Evolutionary conservation across 2,329 filamentous ascomycete species (phyloP).

Genomic region (Phaeosphaeriaceae sp.): DNA sequence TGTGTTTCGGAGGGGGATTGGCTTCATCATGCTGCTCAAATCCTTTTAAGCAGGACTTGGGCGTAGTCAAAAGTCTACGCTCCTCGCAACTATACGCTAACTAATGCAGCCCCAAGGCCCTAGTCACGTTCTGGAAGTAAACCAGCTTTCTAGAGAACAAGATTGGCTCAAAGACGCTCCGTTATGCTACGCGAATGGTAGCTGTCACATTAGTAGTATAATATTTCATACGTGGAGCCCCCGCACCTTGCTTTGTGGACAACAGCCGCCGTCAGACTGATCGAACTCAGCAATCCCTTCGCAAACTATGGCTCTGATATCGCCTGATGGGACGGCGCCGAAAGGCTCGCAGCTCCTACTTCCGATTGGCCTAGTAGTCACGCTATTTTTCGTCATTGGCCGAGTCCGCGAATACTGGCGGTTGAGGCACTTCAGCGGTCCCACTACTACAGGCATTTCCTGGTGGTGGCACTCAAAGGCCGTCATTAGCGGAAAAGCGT

Average conservation of each 20-base stretch:
- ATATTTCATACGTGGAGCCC: too few species aligned
- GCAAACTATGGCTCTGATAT: neutral
- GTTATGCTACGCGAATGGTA: too few species aligned
- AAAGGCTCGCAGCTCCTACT: neutral
- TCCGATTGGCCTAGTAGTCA: neutral
- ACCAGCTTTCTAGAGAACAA: too few species aligned
- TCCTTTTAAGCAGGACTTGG: too few species aligned
- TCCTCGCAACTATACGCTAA: too few species aligned
- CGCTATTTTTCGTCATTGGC: slow-evolving; percentile 17
- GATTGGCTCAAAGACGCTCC: too few species aligned
- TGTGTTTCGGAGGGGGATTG: too few species aligned
- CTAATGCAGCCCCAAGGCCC: too few species aligned
- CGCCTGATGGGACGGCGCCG: neutral
- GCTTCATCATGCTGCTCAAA: too few species aligned
- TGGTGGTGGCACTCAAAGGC: slow-evolving; percentile 42
- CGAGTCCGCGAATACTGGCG: slow-evolving; percentile 36
- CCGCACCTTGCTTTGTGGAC: neutral
- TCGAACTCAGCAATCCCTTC: neutral
- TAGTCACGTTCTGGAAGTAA: too few species aligned
- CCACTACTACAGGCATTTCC: slow-evolving; percentile 35
- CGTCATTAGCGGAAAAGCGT: slow-evolving; percentile 31
- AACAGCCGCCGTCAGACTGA: neutral
- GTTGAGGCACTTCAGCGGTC: slow-evolving; percentile 42
- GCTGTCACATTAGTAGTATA: too few species aligned
- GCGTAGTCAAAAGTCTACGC: too few species aligned